These are phyloP conservation scores for Monosporozyma solicola DNA, from an alignment of 805 yeast genomes.

Conservation along the genomic window DNA sequence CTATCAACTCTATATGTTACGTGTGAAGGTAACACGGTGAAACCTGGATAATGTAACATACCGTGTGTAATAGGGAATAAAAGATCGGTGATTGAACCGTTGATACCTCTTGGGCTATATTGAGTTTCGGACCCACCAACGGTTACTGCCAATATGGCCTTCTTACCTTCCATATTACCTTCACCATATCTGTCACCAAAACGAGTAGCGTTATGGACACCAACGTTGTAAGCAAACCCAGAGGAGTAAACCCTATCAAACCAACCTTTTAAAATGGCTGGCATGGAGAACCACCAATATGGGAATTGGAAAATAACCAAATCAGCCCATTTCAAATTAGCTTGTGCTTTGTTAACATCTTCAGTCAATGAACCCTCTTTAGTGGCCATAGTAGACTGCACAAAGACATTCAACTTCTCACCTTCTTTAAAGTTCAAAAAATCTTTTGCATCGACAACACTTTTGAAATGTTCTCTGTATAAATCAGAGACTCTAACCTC, in stretches of 20 bases:
- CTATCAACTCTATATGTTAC: constrained; percentile 8
- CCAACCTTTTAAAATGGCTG: constrained; percentile 26
- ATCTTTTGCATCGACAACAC: constrained; percentile 13
- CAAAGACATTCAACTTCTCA: constrained; percentile 5
- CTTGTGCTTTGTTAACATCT: constrained; percentile 20
- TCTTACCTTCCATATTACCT: constrained; percentile 17
- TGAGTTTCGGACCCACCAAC: constrained; percentile 11
- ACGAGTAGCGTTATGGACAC: constrained; percentile 7
- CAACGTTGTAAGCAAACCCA: constrained; percentile 19
- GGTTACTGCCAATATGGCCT: constrained; percentile 8
- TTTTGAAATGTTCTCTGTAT: constrained; percentile 18
- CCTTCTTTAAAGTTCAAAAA: constrained; percentile 8
- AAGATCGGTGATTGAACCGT: constrained; percentile 16
- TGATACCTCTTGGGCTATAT: constrained; percentile 15
- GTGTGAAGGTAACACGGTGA: constrained; percentile 16
- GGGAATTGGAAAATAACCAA: constrained; percentile 18
- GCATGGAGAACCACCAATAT: constrained; percentile 2
- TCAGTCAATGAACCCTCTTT: constrained; percentile 8
- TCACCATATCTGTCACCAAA: constrained; percentile 17
- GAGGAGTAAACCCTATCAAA: constrained; percentile 19
- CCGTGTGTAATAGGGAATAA: constrained; percentile 20
- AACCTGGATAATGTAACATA: constrained; percentile 17
- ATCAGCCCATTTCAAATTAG: constrained; percentile 22
- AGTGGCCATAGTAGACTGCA: constrained; percentile 11
- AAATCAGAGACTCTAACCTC: constrained; percentile 21